Evolutionary conservation across 106 monocot genomes (phyloP).

Genomic region (Dioscorea alata): DNA sequence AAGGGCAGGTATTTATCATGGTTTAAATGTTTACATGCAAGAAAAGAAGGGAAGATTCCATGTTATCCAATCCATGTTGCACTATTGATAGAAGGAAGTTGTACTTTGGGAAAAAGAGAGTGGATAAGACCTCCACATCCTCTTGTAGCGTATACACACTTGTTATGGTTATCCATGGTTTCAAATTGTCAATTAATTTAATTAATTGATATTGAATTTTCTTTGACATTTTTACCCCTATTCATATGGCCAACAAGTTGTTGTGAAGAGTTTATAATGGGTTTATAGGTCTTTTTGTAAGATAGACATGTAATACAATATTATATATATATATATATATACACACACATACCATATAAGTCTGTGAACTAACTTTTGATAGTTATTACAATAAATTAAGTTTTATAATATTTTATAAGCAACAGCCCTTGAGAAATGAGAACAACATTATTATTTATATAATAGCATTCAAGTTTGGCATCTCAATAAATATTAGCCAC

Average conservation of each 20-base stretch:
- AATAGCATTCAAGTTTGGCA: background rate
- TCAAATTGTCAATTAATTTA: background rate
- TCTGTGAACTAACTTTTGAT: no score
- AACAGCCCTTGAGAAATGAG: no score
- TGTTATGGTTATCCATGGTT: background rate
- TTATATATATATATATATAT: no score
- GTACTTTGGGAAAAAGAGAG: background rate
- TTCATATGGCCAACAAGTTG: background rate
- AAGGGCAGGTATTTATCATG: background rate
- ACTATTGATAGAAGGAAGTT: background rate
- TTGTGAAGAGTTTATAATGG: background rate
- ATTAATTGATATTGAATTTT: no score
- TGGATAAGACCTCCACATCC: conserved; percentile 1
- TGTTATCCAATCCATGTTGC: background rate
- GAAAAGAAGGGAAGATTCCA: background rate
- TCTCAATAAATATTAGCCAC: background rate
- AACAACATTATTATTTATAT: no score
- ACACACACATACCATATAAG: no score
- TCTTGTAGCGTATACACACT: background rate
- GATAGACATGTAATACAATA: no score
- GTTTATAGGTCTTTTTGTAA: no score
- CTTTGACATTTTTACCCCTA: background rate
- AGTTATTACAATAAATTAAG: background rate
- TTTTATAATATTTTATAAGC: background rate
- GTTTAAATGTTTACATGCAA: background rate